phyloP scores from a whole-genome alignment of 371 early-diverging fungal species.

The Mycotypha africana region DNA sequence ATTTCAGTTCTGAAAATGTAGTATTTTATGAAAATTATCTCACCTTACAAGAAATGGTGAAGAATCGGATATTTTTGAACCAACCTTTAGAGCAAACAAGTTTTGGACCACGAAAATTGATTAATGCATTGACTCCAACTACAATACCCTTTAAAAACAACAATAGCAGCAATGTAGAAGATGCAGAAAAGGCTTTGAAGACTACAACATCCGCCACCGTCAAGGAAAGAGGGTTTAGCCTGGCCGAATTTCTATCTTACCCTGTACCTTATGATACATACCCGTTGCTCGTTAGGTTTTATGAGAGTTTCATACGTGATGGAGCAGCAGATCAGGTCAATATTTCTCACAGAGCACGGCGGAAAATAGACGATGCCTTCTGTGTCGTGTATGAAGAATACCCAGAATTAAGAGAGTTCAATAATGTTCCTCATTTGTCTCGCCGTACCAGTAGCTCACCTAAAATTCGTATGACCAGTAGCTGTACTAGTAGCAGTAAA shows the following conservation, averaged over 20 bases:
- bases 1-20: conserved; percentile 39
- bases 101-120: background rate
- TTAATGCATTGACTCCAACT: background rate
- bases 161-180: background rate
- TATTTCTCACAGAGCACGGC: conserved; percentile 29
- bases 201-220: too few relatives aligned
- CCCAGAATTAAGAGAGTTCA: background rate
- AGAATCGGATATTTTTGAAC: background rate
- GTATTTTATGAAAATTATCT: conserved; percentile 32
- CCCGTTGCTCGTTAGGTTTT: conserved; percentile 23
- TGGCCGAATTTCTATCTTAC: background rate
- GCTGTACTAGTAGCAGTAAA: too few relatives aligned
- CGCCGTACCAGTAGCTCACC: too few relatives aligned
- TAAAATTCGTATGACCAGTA: too few relatives aligned
- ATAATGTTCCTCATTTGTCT: background rate
- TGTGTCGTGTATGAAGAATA: background rate
- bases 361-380: conserved; percentile 15
- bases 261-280: conserved; percentile 11
- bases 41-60: conserved; percentile 16
- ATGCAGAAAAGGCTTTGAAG: background rate
- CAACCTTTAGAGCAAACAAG: too few relatives aligned
- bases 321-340: conserved; percentile 34
- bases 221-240: too few relatives aligned
- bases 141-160: too few relatives aligned
- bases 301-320: conserved; percentile 26